A percentile compares a stretch with the other conserved stretches of the same genome.
phyloP scores from a whole-genome alignment of 1,284 basidiomycete genomes.

The Austropuccinia psidii region DNA sequence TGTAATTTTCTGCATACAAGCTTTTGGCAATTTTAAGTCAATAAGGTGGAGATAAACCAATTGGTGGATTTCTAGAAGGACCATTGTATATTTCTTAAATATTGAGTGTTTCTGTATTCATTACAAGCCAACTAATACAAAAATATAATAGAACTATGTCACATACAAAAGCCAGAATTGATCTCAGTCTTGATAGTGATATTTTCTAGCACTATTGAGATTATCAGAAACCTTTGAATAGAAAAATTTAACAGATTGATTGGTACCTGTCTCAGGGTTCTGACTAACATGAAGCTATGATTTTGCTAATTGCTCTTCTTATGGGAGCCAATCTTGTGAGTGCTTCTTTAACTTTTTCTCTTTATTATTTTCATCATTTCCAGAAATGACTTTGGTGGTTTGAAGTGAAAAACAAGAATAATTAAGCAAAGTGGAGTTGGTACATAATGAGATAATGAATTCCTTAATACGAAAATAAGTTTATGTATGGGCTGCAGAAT shows the following conservation, averaged over 20 bases:
- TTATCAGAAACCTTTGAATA: neutral
- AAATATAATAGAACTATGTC: too few species aligned
- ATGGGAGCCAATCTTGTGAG: neutral
- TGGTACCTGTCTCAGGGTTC: neutral
- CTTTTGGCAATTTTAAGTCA: neutral
- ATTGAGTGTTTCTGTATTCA: neutral
- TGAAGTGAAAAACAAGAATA: too few species aligned
- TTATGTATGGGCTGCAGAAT: too few species aligned
- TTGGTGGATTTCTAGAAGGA: neutral
- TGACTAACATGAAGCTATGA: constrained; percentile 3
- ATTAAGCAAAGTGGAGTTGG: too few species aligned
- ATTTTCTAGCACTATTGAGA: neutral
- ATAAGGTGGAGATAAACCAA: neutral
- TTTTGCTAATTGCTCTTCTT: neutral
- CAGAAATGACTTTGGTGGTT: too few species aligned
- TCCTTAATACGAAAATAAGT: too few species aligned
- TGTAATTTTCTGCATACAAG: neutral
- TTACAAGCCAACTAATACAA: neutral
- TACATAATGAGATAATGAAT: too few species aligned
- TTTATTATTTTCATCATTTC: too few species aligned
- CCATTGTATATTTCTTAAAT: neutral
- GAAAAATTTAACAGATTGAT: neutral
- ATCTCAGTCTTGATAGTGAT: neutral
- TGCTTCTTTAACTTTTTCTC: too few species aligned
- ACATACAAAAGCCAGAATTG: neutral